These are phyloP conservation scores for Cyclotella baltica DNA, from an alignment of 108 stramenopile species.

Conservation along the genomic window DNA sequence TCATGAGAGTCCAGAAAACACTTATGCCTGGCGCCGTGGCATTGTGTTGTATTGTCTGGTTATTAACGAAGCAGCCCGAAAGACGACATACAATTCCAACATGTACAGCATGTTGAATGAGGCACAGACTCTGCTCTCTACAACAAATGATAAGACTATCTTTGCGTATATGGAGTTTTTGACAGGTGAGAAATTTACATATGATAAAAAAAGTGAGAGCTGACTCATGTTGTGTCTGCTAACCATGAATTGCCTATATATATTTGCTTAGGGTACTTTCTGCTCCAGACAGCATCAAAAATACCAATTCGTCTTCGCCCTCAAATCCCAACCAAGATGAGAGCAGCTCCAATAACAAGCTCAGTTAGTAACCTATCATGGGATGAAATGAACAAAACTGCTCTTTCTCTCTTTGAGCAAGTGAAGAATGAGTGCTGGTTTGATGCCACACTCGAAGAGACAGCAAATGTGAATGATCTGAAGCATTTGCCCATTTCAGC, in stretches of 20 bases:
- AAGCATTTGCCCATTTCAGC: constrained; percentile 49
- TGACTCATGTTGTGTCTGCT: too few species aligned
- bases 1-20: constrained; percentile 13
- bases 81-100: constrained; percentile 19
- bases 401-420: constrained; percentile 33
- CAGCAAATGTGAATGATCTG: constrained; percentile 26
- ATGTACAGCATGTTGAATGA: constrained; percentile 35
- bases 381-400: constrained; percentile 33
- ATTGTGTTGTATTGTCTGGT: constrained; percentile 42
- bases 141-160: constrained; percentile 31
- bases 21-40: constrained; percentile 26
- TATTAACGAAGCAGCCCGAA: constrained; percentile 16
- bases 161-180: constrained; percentile 45
- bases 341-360: constrained; percentile 19
- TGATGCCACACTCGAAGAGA: constrained; percentile 18
- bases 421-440: constrained; percentile 52
- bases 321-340: constrained; percentile 28
- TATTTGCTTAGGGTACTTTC: constrained; percentile 10
- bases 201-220: too few species aligned
- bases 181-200: constrained; percentile 3
- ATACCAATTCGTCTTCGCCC: constrained; percentile 35
- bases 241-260: too few species aligned
- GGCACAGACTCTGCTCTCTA: constrained; percentile 32
- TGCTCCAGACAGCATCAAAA: constrained; percentile 24
- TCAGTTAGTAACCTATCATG: constrained; percentile 20